A percentile compares a stretch with the other conserved stretches of the same genome.
These are phyloP conservation scores for Colletotrichum phormii DNA, from an alignment of 2,329 filamentous ascomycete genomes.

Conservation along the genomic window DNA sequence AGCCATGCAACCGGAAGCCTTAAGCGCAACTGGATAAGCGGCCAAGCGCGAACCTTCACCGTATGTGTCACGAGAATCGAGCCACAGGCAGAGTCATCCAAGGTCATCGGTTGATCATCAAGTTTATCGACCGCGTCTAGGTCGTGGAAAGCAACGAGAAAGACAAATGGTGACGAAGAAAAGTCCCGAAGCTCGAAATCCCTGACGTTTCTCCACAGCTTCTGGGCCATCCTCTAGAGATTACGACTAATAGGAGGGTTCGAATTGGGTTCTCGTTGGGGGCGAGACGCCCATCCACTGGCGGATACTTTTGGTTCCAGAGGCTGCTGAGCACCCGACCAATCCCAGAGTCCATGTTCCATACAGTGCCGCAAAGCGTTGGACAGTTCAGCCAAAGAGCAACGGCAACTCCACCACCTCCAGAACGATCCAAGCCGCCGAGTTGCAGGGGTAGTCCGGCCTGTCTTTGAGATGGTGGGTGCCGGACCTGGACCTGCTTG, in stretches of 20 bases:
- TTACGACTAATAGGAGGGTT: slow-evolving; percentile 8
- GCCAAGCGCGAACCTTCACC: slow-evolving; percentile 1
- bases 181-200: neutral
- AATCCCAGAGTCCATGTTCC: slow-evolving; percentile 9
- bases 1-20: slow-evolving; percentile 13
- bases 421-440: slow-evolving; percentile 18
- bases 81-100: slow-evolving; percentile 8
- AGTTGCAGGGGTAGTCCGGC: slow-evolving; percentile 27
- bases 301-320: slow-evolving; percentile 10
- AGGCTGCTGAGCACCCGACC: slow-evolving; percentile 22
- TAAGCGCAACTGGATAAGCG: slow-evolving; percentile 20
- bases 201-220: slow-evolving; percentile 15
- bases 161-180: neutral
- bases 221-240: neutral
- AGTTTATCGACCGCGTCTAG: neutral
- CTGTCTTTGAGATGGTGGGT: slow-evolving; percentile 19
- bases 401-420: slow-evolving; percentile 12
- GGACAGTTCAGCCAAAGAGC: slow-evolving; percentile 23
- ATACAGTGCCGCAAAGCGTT: slow-evolving; percentile 13
- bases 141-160: neutral
- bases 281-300: slow-evolving; percentile 13
- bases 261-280: slow-evolving; percentile 21
- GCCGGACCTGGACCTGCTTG: slow-evolving; percentile 14
- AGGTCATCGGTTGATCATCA: slow-evolving; percentile 8
- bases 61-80: slow-evolving; percentile 19